Base-by-base conservation (phyloP, 164 flowering plant genomes). In the Dillenia turbinata region DNA sequence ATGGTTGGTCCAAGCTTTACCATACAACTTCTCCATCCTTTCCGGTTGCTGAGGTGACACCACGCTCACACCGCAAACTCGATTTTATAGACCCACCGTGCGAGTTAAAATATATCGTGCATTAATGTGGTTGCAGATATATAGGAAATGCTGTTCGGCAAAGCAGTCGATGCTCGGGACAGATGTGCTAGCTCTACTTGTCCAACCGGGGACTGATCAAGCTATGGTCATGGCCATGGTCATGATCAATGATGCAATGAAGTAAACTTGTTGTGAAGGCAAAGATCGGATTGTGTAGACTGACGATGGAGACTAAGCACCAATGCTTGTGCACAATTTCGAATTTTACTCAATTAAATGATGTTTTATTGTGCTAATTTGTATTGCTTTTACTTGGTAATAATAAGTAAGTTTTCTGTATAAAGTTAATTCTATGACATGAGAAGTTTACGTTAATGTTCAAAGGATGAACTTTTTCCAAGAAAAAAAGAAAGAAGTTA, bases 41-140 rank as follows among this genome's bases (percentile, higher is more conserved):
- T n/a, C 66, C 66, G 12, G 59, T 65, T 0, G 73, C 73, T 8
- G 66, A 70, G 73, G 73, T 70, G 61, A 9, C 14, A 46, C 3
- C 10, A 2, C 2, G 9, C 13, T 5, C 7, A 12, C 9, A 57
- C 1, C 11, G 15, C 14, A 0, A 19, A 19, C 2, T 9, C 2
- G 11, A 54, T 9, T 54, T 9, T 12, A 14, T 9, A 26, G 12
- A 54, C 11, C 9, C 11, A 0, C 12, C 12, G 1, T 10, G 11
- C 24, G 33, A 24, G 4, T 9, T 12, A 10, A 9, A 54, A 4
- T 26, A 12, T 22, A 10, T 10, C 3, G 11, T 12, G 57, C 16
- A 26, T 15, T 11, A 17, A 33, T 33, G 40, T 33, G 24, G 47
- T 65, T 19, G 61, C 66, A 70, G 74, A 63, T 70, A 1, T 33